Evolutionary conservation across 1,284 basidiomycete genomes (phyloP), one percentile per base, ranked within the genome.

Genomic region (Apiotrichum montevideense): DNA sequence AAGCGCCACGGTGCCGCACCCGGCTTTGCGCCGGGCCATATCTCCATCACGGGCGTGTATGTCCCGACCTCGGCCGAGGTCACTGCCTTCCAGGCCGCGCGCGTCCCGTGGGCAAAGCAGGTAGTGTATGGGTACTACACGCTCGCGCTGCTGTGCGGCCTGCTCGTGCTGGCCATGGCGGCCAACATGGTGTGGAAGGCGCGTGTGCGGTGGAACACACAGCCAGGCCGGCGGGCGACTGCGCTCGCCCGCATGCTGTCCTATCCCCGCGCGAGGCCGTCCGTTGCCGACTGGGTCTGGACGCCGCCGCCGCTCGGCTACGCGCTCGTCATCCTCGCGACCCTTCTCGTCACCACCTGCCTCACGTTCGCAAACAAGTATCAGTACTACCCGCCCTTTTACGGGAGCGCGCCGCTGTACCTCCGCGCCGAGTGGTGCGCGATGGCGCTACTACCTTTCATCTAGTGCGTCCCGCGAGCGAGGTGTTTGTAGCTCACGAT

Each of bases 361-460:
- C 47, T 53, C 46, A 57, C 55, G 11, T 60, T 51, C 51, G 40
- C 53, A 37, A 57, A 57, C 49, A 14, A 53, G 51, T 57, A 47
- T 14, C 57, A 57, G 37, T 57, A 60, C 48, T 52, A 37, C 34
- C 34, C 52, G 13, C 58, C 58, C n/a, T 60, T 42, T 52, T 60
- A 60, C 33, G 58, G 58, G 15, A 45, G 40, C 14, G 51, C 58
- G 5, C 58, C 58, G 15, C 47, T 60, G 11, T 56, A 45, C 39
- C 58, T 60, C 15, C 46, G 58, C n/a, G 33, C 37, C 43, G 58
- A 60, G 48, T 60, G 58, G 58, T 54, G 54, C 21, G 58, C 58
- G 1, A 60, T 56, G 55, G 58, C 55, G 11, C 53, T 52, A 21
- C 46, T 60, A 3, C 58, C 58, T 3, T 60, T 57, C 33, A 51